phyloP scores from a whole-genome alignment of 1,139 yeast genomes.

The Meyerozyma guilliermondii region DNA sequence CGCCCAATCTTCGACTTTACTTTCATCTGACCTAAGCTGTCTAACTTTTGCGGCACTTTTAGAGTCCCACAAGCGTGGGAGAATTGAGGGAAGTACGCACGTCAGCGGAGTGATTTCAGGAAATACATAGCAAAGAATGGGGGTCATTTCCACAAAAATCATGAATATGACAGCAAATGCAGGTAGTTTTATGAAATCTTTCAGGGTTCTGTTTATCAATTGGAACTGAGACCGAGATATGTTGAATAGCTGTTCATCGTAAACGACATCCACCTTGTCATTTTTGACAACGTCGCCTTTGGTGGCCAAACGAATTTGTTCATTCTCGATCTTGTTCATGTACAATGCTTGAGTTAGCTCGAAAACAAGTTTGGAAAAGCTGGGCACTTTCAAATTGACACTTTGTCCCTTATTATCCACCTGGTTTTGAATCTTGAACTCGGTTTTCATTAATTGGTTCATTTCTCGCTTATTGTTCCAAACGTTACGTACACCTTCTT shows the following conservation, averaged over 20 bases:
- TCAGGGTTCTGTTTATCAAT: constrained; percentile 50
- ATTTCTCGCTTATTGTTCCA: constrained; percentile 32
- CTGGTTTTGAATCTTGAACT: constrained; percentile 18
- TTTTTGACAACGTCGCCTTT: constrained; percentile 17
- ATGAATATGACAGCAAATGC: constrained; percentile 53
- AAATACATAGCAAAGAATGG: constrained; percentile 49
- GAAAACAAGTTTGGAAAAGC: constrained; percentile 22
- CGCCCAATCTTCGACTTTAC: constrained; percentile 17
- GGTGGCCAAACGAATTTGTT: constrained; percentile 11
- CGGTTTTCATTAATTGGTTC: constrained; percentile 16
- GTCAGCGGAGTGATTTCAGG: constrained; percentile 70
- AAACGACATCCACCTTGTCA: constrained; percentile 7
- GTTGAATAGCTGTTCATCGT: constrained; percentile 17
- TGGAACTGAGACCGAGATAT: constrained; percentile 54
- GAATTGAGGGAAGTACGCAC: constrained; percentile 53
- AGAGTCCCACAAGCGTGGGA: constrained; percentile 32
- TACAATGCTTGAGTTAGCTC: constrained; percentile 35
- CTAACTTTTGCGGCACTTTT: constrained; percentile 5
- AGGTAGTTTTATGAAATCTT: constrained; percentile 59
- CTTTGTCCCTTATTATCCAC: constrained; percentile 24
- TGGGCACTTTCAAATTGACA: constrained; percentile 21
- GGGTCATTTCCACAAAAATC: constrained; percentile 60
- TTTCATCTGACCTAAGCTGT: constrained; percentile 2
- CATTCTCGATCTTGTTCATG: constrained; percentile 25
- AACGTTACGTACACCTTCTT: constrained; percentile 46